A percentile compares a stretch with the other conserved stretches of the same genome.
Conservation (phyloP, 2,329 filamentous ascomycete species). For the Colletotrichum gloeosporioides region DNA sequence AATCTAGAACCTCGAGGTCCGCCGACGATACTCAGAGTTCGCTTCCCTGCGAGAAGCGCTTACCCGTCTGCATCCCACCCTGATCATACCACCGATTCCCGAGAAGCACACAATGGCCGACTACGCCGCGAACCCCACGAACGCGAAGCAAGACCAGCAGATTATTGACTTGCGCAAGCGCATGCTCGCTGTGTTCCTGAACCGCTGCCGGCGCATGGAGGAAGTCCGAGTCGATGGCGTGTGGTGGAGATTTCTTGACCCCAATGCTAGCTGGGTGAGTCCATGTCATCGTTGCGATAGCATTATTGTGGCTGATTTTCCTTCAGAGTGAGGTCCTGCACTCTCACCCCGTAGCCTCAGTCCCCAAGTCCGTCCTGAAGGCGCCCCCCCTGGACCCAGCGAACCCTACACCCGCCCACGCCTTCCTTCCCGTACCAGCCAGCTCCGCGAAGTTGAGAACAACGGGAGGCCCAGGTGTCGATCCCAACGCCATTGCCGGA, state of each 20-base stretch:
- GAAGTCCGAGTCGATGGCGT: slow-evolving; percentile 91
- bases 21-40: slow-evolving; percentile 95
- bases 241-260: slow-evolving; percentile 97
- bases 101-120: slow-evolving; percentile 99
- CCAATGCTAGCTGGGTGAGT: slow-evolving; percentile 95
- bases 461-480: slow-evolving; percentile 31
- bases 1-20: slow-evolving; percentile 87
- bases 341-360: slow-evolving; percentile 86
- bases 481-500: slow-evolving; percentile 40
- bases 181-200: slow-evolving; percentile 95
- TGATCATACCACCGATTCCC: slow-evolving; percentile 95
- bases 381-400: slow-evolving; percentile 94
- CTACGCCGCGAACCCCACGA: slow-evolving; percentile 96
- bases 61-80: slow-evolving; percentile 89
- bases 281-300: background rate
- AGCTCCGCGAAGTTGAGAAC: slow-evolving; percentile 84
- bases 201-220: slow-evolving; percentile 91
- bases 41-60: slow-evolving; percentile 88
- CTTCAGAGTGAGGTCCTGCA: slow-evolving; percentile 89
- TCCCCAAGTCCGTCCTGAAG: slow-evolving; percentile 93
- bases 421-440: slow-evolving; percentile 85
- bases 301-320: slow-evolving; percentile 28
- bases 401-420: slow-evolving; percentile 88
- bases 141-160: slow-evolving; percentile 94
- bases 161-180: slow-evolving; percentile 97